Evolutionary conservation across 2,329 filamentous ascomycete genomes (phyloP).

Genomic region (Fusarium buharicum): DNA sequence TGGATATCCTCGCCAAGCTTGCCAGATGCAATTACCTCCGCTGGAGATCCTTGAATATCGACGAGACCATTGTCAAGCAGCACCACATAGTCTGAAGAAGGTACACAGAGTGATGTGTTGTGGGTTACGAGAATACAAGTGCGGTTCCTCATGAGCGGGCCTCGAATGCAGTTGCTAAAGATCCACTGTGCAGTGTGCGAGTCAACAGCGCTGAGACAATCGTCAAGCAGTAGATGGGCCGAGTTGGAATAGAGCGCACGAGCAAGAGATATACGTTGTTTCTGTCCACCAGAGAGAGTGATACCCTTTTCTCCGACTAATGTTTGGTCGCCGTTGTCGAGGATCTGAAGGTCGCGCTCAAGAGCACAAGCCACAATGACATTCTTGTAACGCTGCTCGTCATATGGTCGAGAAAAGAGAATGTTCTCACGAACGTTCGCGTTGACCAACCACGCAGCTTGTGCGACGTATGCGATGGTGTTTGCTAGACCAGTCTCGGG

Average conservation of each 20-base stretch:
- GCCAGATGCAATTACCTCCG: slow-evolving; percentile 85
- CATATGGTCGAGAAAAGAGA: slow-evolving; percentile 82
- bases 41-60: slow-evolving; percentile 77
- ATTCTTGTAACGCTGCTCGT: slow-evolving; percentile 84
- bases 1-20: slow-evolving; percentile 86
- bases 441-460: slow-evolving; percentile 97
- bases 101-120: slow-evolving; percentile 88
- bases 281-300: slow-evolving; percentile 94
- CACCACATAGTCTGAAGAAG: slow-evolving; percentile 82
- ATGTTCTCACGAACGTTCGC: slow-evolving; percentile 97
- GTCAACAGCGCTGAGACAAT: slow-evolving; percentile 95
- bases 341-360: slow-evolving; percentile 89
- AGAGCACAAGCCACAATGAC: slow-evolving; percentile 92
- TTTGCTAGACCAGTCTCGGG: slow-evolving; percentile 88
- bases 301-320: slow-evolving; percentile 98
- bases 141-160: slow-evolving; percentile 85
- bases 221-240: slow-evolving; percentile 88
- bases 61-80: slow-evolving; percentile 89
- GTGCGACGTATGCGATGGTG: slow-evolving; percentile 94
- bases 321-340: slow-evolving; percentile 92
- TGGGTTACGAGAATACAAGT: slow-evolving; percentile 97
- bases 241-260: slow-evolving; percentile 96
- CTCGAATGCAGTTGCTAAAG: slow-evolving; percentile 90
- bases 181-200: slow-evolving; percentile 99
- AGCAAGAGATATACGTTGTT: slow-evolving; percentile 96